These are phyloP conservation scores for Epichloe brachyelytri DNA, from an alignment of 2,329 filamentous ascomycete genomes.

Conservation along the genomic window DNA sequence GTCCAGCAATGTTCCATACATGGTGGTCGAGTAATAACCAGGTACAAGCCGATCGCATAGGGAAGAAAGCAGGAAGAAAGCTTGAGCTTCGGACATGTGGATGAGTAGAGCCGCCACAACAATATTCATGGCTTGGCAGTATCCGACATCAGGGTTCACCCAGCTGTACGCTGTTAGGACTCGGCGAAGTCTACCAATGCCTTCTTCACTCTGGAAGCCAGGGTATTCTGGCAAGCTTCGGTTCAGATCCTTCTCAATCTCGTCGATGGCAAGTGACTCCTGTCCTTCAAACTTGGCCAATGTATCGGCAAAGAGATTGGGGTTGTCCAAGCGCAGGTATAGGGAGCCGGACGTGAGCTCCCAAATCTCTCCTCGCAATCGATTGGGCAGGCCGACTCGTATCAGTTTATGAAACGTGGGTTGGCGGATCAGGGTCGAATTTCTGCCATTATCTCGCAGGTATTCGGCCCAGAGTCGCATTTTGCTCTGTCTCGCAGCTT, in stretches of 20 bases:
- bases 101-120: conserved; percentile 95
- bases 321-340: conserved; percentile 76
- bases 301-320: conserved; percentile 72
- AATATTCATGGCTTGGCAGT: conserved; percentile 99
- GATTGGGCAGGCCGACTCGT: conserved; percentile 84
- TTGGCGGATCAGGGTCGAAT: conserved; percentile 82
- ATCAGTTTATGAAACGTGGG: conserved; percentile 98
- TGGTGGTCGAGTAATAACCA: conserved; percentile 96
- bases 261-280: conserved; percentile 90
- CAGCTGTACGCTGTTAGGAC: conserved; percentile 97
- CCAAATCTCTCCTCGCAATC: conserved; percentile 89
- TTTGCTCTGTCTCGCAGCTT: conserved; percentile 87
- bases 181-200: conserved; percentile 75
- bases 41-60: conserved; percentile 88
- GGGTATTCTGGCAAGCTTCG: conserved; percentile 93
- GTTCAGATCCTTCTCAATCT: conserved; percentile 98
- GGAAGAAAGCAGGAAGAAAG: conserved; percentile 84
- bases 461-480: conserved; percentile 98
- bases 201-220: conserved; percentile 91
- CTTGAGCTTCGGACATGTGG: conserved; percentile 94
- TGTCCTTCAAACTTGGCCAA: conserved; percentile 70
- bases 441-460: conserved; percentile 85
- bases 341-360: conserved; percentile 87
- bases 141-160: conserved; percentile 90
- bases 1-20: conserved; percentile 95